Percentiles rank a stretch among this genome's conserved stretches.
These are phyloP conservation scores for Naganishia randhawae DNA, from an alignment of 768 basidiomycete genomes.

Conservation along the genomic window DNA sequence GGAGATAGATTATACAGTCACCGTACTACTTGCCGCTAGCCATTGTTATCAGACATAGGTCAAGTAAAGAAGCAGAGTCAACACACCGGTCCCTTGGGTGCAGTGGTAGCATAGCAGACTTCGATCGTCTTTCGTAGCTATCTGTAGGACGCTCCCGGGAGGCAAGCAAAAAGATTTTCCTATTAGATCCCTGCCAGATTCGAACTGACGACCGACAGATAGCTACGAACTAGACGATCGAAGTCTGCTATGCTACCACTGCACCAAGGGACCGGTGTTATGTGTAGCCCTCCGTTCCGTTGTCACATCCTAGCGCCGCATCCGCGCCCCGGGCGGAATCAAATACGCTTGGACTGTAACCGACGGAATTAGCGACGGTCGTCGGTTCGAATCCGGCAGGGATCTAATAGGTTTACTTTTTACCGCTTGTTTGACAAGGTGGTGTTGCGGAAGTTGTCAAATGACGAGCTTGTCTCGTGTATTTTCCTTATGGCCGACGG, in stretches of 20 bases:
- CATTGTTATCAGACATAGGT: neutral
- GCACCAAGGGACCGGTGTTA: constrained; percentile 12
- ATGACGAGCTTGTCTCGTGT: too few relatives aligned
- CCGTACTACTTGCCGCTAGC: too few relatives aligned
- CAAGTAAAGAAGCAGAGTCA: too few relatives aligned
- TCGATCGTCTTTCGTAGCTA: neutral
- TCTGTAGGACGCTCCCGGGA: neutral
- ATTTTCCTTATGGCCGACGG: too few relatives aligned
- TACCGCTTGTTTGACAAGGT: too few relatives aligned
- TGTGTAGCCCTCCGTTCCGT: neutral
- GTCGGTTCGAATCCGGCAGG: too few relatives aligned
- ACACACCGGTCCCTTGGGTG: constrained; percentile 23
- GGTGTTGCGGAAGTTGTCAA: too few relatives aligned
- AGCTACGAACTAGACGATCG: too few relatives aligned
- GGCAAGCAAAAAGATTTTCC: neutral
- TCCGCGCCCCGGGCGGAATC: too few relatives aligned
- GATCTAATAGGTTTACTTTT: too few relatives aligned
- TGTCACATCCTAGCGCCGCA: neutral
- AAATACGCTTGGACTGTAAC: neutral
- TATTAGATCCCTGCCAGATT: neutral
- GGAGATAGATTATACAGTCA: too few relatives aligned
- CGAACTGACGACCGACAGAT: neutral
- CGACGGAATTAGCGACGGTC: too few relatives aligned
- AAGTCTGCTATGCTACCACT: constrained; percentile 18
- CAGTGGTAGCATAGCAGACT: constrained; percentile 26